Percentiles rank a stretch among this genome's conserved stretches.
phyloP scores from a whole-genome alignment of 2,329 filamentous ascomycete species.

The Delphinella strobiligena region DNA sequence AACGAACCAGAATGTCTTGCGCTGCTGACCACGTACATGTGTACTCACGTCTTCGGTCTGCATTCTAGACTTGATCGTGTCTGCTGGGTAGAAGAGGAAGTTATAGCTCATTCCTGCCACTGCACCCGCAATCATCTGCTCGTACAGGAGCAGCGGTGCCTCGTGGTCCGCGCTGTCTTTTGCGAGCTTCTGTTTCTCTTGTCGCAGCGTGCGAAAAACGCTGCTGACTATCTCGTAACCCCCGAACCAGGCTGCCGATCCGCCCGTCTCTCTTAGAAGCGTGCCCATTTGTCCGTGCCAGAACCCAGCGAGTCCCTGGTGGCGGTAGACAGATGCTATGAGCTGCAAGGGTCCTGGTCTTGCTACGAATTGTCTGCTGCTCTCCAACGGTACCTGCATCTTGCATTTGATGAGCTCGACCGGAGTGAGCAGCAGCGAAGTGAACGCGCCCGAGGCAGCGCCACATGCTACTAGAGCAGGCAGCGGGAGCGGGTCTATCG shows the following conservation, averaged over 20 bases:
- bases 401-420: constrained; percentile 98
- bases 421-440: constrained; percentile 81
- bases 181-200: constrained; percentile 23
- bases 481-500: constrained; percentile 53
- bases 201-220: constrained; percentile 41
- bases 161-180: constrained; percentile 23
- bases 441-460: constrained; percentile 76
- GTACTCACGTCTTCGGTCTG: constrained; percentile 63
- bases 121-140: constrained; percentile 79
- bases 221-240: constrained; percentile 66
- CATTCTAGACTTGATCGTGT: constrained; percentile 95
- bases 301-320: constrained; percentile 74
- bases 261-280: constrained; percentile 84
- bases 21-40: constrained; percentile 36
- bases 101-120: constrained; percentile 90
- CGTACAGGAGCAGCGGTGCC: constrained; percentile 60
- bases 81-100: constrained; percentile 92
- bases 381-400: constrained; percentile 57
- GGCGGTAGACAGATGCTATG: constrained; percentile 66
- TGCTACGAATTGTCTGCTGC: constrained; percentile 20
- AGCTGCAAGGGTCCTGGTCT: constrained; percentile 56
- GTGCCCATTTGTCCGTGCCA: constrained; percentile 95
- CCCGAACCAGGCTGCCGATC: constrained; percentile 90
- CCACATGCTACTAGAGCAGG: constrained; percentile 66
- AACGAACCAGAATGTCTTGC: constrained; percentile 58